Evolutionary conservation across 176 grass and related monocot species (phyloP).

Genomic region (Musa itinerans): DNA sequence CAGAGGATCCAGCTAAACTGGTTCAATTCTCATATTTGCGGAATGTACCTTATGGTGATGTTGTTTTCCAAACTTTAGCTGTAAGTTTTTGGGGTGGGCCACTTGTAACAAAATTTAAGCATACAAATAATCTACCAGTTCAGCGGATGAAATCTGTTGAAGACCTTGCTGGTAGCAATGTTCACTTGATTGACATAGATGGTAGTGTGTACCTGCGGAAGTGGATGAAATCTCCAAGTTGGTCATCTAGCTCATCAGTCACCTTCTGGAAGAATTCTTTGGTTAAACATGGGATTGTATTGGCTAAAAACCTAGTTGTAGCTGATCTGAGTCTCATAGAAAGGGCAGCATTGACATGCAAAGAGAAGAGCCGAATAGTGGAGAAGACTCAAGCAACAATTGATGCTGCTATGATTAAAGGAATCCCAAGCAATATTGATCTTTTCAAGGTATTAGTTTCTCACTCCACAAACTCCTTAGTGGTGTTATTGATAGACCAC

Average conservation of each 20-base stretch:
- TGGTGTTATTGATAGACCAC: not conserved
- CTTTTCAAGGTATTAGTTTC: conserved; percentile 78
- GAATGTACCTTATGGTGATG: conserved; percentile 56
- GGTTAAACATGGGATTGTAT: conserved; percentile 59
- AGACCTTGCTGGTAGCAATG: conserved; percentile 32
- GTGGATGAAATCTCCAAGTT: conserved; percentile 84
- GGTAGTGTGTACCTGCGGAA: conserved; percentile 80
- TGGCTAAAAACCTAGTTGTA: conserved; percentile 87
- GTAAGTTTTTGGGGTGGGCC: conserved; percentile 84
- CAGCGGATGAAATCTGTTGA: conserved; percentile 54
- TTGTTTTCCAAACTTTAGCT: conserved; percentile 83
- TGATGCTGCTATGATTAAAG: conserved; percentile 90
- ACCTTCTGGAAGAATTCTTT: conserved; percentile 77
- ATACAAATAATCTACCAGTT: conserved; percentile 28
- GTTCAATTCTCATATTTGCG: conserved; percentile 78
- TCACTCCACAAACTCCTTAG: not conserved
- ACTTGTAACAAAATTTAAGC: conserved; percentile 46
- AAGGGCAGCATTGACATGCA: conserved; percentile 59
- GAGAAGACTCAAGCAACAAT: conserved; percentile 83
- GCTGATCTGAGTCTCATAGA: conserved; percentile 76
- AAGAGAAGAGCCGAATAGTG: conserved; percentile 69
- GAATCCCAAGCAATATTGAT: conserved; percentile 98
- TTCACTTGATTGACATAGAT: conserved; percentile 67
- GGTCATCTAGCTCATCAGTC: conserved; percentile 53
- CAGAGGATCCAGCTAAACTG: conserved; percentile 75